These are phyloP conservation scores for Pouteria campechiana DNA, from an alignment of 179 eudicot species.

Conservation along the genomic window DNA sequence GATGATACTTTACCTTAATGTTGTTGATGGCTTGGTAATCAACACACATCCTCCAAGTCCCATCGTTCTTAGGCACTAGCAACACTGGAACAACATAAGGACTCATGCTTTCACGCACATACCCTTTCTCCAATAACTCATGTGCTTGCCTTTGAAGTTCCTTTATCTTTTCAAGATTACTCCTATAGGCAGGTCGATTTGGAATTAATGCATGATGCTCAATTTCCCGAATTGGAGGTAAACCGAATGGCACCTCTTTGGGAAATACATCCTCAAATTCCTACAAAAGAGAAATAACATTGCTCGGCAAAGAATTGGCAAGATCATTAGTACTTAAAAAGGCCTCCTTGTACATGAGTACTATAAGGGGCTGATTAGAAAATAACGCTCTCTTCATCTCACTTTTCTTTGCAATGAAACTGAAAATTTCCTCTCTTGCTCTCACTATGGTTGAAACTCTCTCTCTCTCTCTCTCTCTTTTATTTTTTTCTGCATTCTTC, in stretches of 20 bases:
- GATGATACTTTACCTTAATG: not conserved
- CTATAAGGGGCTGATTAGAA: not conserved
- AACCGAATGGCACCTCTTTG: not conserved
- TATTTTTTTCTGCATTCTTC: no score
- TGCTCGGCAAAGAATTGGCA: not conserved
- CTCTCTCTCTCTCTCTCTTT: no score
- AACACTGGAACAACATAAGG: not conserved
- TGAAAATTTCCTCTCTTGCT: not conserved
- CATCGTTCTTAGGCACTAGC: not conserved
- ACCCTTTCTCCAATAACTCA: not conserved
- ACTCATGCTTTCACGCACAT: not conserved
- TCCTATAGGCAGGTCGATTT: not conserved
- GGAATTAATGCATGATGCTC: not conserved
- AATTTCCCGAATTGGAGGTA: not conserved
- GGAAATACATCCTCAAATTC: conserved; percentile 2
- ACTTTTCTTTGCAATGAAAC: not conserved
- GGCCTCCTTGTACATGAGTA: not conserved
- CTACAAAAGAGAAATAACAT: not conserved
- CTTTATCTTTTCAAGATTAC: not conserved
- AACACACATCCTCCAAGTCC: no score
- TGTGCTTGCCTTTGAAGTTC: no score
- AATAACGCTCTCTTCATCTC: conserved; percentile 1
- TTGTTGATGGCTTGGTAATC: no score
- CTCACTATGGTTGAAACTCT: no score
- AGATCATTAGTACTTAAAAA: not conserved